Base-by-base conservation (phyloP, 1,284 basidiomycete species). In the Puccinia novopanici region DNA sequence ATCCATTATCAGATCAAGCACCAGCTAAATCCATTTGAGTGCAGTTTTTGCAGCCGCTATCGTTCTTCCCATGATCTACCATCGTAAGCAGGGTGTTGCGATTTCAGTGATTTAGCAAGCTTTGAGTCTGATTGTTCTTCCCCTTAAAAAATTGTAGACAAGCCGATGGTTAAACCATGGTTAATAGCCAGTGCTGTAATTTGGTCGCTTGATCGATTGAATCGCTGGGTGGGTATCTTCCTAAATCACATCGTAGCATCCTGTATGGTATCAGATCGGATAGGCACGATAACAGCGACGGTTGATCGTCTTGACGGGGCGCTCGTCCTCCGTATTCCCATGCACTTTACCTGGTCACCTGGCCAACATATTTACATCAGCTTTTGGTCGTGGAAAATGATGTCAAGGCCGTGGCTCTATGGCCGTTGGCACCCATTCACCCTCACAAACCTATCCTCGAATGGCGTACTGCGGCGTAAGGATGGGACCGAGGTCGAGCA, bases 291-390 rank as follows among this genome's bases (percentile, higher is more conserved):
- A 5, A 59, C 37, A 8, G 71, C 71, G n/a, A 59, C 71, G 5
- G n/a, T 74, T 19, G 71, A 74, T 57, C 71, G 54, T 57, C 71
- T 74, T 24, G 71, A 74, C 24, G 71, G 71, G n/a, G 71, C 50
- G n/a, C n/a, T 74, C 3, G 52, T 74, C 52, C 52, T 74, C 4
- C 45, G 71, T 3, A 74, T 74, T n/a, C 71, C 71, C 0, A 55
- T 74, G 37, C 48, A 50, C 17, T 55, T 74, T 27, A 22, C 50
- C 17, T 74, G 71, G 71, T 24, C 37, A 57, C 50, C 71, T 27
- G 71, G 71, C n/a, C 71, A 74, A 45, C 71, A 74, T 30, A 37
- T 74, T 37, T 74, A 74, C 37, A 24, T 74, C n/a, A 74, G 71
- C 34, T 74, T 74, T 74, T 74, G 71, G 71, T 74, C 71, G 9